A percentile compares a stretch with the other conserved stretches of the same genome.
These are phyloP conservation scores for Blumeriella jaapii DNA, from an alignment of 2,329 filamentous ascomycete genomes.

Conservation along the genomic window DNA sequence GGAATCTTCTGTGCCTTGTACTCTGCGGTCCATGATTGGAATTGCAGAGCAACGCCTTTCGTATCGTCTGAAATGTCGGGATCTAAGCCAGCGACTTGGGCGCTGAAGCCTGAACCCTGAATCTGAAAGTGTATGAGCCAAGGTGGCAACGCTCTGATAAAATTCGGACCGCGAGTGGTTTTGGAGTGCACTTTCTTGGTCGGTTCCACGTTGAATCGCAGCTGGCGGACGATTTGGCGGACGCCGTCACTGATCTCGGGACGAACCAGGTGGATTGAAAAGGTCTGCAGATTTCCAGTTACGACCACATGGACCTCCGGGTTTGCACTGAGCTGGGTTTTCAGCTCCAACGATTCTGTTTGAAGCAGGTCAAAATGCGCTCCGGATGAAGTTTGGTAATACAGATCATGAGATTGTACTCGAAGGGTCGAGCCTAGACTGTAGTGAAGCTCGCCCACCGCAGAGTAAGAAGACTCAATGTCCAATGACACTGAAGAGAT, in stretches of 20 bases:
- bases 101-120: constrained; percentile 77
- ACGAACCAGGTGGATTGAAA: constrained; percentile 79
- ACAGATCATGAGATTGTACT: constrained; percentile 76
- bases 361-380: constrained; percentile 77
- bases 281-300: constrained; percentile 71
- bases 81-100: constrained; percentile 86
- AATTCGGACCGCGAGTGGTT: constrained; percentile 45
- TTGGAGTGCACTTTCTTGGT: constrained; percentile 43
- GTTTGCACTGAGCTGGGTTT: constrained; percentile 70
- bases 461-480: constrained; percentile 88
- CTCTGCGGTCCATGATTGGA: constrained; percentile 80
- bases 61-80: constrained; percentile 70
- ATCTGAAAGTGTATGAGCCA: constrained; percentile 81
- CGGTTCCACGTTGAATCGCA: constrained; percentile 58
- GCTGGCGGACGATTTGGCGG: constrained; percentile 78
- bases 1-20: constrained; percentile 71
- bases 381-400: constrained; percentile 82
- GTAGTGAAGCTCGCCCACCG: constrained; percentile 75
- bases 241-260: constrained; percentile 89
- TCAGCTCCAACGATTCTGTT: constrained; percentile 80
- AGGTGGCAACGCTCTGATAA: constrained; percentile 65
- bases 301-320: constrained; percentile 76
- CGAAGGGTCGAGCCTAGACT: constrained; percentile 72
- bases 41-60: constrained; percentile 71
- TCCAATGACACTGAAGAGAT: constrained; percentile 90